Base-by-base conservation (phyloP, 2,329 filamentous ascomycete genomes). In the Neoarthrinium moseri region DNA sequence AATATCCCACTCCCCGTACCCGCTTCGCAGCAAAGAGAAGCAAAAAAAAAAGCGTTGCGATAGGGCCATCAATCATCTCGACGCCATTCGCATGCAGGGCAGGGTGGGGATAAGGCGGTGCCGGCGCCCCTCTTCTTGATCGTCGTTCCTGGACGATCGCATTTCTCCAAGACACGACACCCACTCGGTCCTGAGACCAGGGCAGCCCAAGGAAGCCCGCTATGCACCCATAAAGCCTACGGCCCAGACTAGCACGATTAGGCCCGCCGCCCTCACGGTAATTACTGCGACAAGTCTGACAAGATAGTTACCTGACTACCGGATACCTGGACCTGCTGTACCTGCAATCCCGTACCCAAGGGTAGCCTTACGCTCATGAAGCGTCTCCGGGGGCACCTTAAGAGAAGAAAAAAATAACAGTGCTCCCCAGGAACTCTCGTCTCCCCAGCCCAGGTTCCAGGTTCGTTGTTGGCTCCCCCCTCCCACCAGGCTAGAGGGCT, bases 81-180 rank as follows among this genome's bases (percentile, higher is more conserved):
- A 24, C 21, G 22, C 41, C 22, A 26, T 17, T n/a, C n/a, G n/a
- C n/a, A n/a, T n/a, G n/a, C n/a, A n/a, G n/a, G n/a, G n/a, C 33
- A 35, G 33, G 30, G 41, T 17, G 35, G 15, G 41, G 41, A 44
- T 44, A 44, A 44, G 41, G 30, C 20, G 41, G 20, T 23, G n/a
- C 37, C 37, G n/a, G n/a, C 10, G 8, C 32, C 32, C 15, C 32
- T 35, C 41, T 30, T 43, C 41, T 32, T 26, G 43, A 46, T 46
- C 43, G 36, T 20, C 43, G 43, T 46, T 33, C 43, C 43, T 46
- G 43, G 43, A 40, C 36, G 43, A 46, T 46, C 43, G 43, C 36
- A 46, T 39, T 39, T 46, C 34, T 38, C 26, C 35, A 33, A 17
- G 26, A 40, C 26, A 30, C 24, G 24, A 32, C 18, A 22, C 22